phyloP scores from a whole-genome alignment of 2,329 filamentous ascomycete species.

The Metarhizium guizhouense region DNA sequence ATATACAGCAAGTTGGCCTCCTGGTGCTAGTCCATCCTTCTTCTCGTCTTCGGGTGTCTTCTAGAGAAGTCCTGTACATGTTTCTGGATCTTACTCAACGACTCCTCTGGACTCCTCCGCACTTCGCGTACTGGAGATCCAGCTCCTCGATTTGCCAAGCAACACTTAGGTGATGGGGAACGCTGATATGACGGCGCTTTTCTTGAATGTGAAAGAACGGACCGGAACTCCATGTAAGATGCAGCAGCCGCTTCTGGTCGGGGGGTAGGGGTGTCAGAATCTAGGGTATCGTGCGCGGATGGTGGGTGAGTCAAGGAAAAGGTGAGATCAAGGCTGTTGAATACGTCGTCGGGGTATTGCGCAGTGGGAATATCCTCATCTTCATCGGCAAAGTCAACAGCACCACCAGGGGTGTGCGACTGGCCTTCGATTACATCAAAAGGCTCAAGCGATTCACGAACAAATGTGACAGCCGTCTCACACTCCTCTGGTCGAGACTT shows the following conservation, averaged over 20 bases:
- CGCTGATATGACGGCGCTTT: conserved; percentile 25
- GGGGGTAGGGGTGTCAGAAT: conserved; percentile 36
- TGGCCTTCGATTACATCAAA: conserved; percentile 22
- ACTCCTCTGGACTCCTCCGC: conserved; percentile 37
- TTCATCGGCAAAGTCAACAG: conserved; percentile 21
- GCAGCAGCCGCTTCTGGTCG: conserved; percentile 25
- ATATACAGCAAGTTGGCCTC: conserved; percentile 23
- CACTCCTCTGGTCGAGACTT: conserved; percentile 36
- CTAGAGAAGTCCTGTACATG: conserved; percentile 29
- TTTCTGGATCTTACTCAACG: conserved; percentile 40
- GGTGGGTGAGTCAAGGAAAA: conserved; percentile 9
- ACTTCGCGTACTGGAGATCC: conserved; percentile 17
- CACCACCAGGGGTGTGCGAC: conserved; percentile 19
- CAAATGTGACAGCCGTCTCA: conserved; percentile 33
- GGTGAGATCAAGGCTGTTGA: conserved; percentile 16
- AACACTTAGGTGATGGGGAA: conserved; percentile 26
- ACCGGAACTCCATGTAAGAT: conserved; percentile 29
- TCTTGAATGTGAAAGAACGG: conserved; percentile 15
- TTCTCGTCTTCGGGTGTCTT: conserved; percentile 31
- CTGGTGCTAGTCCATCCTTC: conserved; percentile 29
- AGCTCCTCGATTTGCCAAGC: conserved; percentile 19
- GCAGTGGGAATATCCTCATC: conserved; percentile 28
- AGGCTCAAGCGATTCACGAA: conserved; percentile 36
- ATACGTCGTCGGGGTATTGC: conserved; percentile 30
- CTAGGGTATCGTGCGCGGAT: conserved; percentile 23